Base-by-base conservation (phyloP, 441 rosid species). In the Flueggea neowawraea region DNA sequence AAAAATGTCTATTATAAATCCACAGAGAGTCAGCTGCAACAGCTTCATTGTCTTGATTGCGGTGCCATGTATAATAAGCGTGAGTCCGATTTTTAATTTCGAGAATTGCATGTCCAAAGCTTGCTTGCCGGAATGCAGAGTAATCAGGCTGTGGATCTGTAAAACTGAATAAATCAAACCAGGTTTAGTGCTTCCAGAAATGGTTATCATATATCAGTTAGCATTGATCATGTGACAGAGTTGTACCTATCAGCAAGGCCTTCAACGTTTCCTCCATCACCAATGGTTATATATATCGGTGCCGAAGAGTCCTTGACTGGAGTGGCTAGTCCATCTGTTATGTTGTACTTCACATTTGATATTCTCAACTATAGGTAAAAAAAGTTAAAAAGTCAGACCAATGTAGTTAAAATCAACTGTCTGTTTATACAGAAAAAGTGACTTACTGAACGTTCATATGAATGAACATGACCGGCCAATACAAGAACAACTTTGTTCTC, bases 401-500 rank as follows among this genome's bases (percentile, higher is more conserved):
- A 33, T 13, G 31, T n/a, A 41, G 31, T 39, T 2, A 8, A 2
- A 10, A 17, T 48, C 5, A 16, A 5, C n/a, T 54, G 43, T 33
- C 22, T 28, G 15, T 32, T 31, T 0, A 17, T 8, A 4, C 2
- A 0, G 52, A 62, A 32, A 22, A 22, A 22, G 28, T 22, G 44
- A 48, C 80, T 82, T 69, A 84, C 88, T 0, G 81, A 52, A n/a
- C 96, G 73, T 76, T 89, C 94, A 33, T 89, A 87, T 2, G 88
- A 78, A 73, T 87, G 96, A 17, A 89, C 94, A 51, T 87, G 94
- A 53, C 96, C 91, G 32, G 93, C 69, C 1, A 86, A 72, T 10
- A 89, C 96, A 10, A 86, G 12, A 59, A 87, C 96, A 0, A 89
- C 94, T 74, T 87, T 87, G 80, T 75, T 33, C 64, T 87, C 13